phyloP scores from a whole-genome alignment of 2,329 filamentous ascomycete species.

The Colletotrichum lindemuthianum region DNA sequence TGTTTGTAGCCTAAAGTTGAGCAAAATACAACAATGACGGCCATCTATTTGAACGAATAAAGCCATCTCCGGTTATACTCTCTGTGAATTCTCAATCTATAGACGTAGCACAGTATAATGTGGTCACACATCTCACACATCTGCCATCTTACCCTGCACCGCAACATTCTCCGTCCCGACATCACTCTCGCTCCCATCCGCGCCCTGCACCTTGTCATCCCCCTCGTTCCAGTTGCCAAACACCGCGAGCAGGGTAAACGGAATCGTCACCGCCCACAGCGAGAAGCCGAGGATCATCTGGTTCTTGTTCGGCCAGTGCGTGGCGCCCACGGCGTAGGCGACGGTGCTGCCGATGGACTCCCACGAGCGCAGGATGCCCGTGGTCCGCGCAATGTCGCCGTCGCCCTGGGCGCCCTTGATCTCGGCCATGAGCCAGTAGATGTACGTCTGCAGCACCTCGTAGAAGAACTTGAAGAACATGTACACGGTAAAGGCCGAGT shows the following conservation, averaged over 20 bases:
- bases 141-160: slow-evolving; percentile 5
- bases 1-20: no score
- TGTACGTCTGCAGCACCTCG: slow-evolving; percentile 28
- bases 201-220: neutral
- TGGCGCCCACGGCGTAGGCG: slow-evolving; percentile 23
- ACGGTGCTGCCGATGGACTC: slow-evolving; percentile 27
- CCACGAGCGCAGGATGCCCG: slow-evolving; percentile 27
- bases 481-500: slow-evolving; percentile 28
- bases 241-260: slow-evolving; percentile 27
- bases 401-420: slow-evolving; percentile 28
- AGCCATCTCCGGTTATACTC: no score
- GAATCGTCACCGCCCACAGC: slow-evolving; percentile 21
- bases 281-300: slow-evolving; percentile 27
- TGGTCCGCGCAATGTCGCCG: slow-evolving; percentile 26
- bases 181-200: slow-evolving; percentile 21
- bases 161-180: slow-evolving; percentile 7
- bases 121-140: neutral
- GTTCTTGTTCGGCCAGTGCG: slow-evolving; percentile 31
- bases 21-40: no score
- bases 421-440: slow-evolving; percentile 34
- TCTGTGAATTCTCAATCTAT: no score
- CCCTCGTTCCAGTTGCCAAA: slow-evolving; percentile 29
- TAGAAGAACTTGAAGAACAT: slow-evolving; percentile 34
- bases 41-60: no score
- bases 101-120: no score